Percentiles rank a stretch among this genome's conserved stretches.
phyloP scores from a whole-genome alignment of 352 stramenopile species.

The Pseudoperonospora humuli region DNA sequence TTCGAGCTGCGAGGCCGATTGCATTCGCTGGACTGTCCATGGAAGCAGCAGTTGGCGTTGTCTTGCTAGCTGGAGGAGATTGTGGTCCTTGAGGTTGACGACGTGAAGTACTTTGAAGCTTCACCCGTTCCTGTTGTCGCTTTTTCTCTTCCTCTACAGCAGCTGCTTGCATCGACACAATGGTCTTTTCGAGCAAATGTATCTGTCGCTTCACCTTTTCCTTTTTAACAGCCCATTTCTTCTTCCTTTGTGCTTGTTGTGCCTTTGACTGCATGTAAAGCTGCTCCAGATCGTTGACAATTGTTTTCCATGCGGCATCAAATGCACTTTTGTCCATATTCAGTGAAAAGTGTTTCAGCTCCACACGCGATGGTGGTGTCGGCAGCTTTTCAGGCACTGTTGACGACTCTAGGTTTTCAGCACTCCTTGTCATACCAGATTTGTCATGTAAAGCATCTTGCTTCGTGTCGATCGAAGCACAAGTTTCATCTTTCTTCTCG shows the following conservation, averaged over 20 bases:
- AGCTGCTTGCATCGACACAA: conserved; percentile 55
- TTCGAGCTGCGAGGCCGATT: no score
- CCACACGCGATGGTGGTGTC: conserved; percentile 2
- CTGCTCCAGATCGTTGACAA: conserved; percentile 38
- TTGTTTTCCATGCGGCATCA: conserved; percentile 43
- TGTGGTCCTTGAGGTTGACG: conserved; percentile 10
- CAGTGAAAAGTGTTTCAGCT: conserved; percentile 31
- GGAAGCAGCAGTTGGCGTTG: conserved; percentile 5
- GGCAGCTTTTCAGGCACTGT: no score
- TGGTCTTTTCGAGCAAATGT: conserved; percentile 56
- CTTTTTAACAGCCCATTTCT: conserved; percentile 51
- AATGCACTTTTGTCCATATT: conserved; percentile 45
- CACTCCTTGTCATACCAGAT: no score
- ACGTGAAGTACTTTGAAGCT: conserved; percentile 25
- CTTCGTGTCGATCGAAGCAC: background rate
- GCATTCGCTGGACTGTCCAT: conserved; percentile 37
- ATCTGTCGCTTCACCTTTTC: conserved; percentile 67
- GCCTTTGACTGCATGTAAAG: conserved; percentile 43
- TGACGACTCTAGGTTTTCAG: background rate
- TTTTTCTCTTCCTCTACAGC: conserved; percentile 40
- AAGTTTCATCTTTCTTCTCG: background rate
- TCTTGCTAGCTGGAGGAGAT: background rate
- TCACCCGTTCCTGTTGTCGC: conserved; percentile 23
- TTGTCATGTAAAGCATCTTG: no score
- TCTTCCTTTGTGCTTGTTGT: conserved; percentile 32